Conservation (phyloP, 225 moss, liverwort and hornwort genomes). For the Pseudisothecium myosuroides region DNA sequence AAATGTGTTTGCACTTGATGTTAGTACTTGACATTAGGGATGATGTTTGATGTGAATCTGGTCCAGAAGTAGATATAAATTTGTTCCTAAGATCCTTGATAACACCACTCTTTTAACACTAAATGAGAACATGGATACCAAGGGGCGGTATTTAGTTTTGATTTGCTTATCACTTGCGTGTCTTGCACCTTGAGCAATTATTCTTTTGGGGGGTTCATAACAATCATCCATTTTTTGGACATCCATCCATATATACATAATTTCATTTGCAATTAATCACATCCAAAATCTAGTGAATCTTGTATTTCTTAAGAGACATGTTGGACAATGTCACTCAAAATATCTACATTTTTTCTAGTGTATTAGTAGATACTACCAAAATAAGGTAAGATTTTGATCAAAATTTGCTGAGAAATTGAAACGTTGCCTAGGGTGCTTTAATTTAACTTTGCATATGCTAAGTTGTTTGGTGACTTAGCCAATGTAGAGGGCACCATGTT, state of each 20-base stretch:
- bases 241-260: neutral
- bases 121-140: too few species aligned
- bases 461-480: neutral
- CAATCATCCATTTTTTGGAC: neutral
- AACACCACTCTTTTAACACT: too few species aligned
- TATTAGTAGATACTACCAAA: neutral
- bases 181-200: neutral
- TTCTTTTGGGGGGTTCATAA: accelerated
- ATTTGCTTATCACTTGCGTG: accelerated
- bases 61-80: too few species aligned
- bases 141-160: too few species aligned
- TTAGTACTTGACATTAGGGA: too few species aligned
- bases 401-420: accelerated
- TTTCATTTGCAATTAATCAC: too few species aligned
- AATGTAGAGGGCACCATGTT: neutral
- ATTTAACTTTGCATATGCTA: neutral
- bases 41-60: too few species aligned
- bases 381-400: too few species aligned
- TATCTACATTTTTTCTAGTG: accelerated
- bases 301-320: neutral
- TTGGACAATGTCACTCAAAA: neutral
- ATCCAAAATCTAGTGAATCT: neutral
- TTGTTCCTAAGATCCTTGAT: too few species aligned
- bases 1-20: too few species aligned
- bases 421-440: neutral